Conservation (phyloP, 2,329 filamentous ascomycete genomes). For the Phialophora tarda region DNA sequence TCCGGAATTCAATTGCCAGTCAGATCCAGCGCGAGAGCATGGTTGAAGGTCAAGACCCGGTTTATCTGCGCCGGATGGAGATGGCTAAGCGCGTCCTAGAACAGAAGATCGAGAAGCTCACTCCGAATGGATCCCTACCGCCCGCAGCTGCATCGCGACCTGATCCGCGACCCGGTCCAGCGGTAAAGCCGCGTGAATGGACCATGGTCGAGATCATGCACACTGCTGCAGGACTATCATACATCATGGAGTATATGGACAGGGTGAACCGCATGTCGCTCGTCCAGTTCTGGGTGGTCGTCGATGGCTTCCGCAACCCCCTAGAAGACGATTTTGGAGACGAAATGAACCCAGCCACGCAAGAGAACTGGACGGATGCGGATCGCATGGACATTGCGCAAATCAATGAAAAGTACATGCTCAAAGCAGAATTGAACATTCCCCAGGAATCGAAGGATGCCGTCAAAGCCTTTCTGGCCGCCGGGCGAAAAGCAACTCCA, state of each 20-base stretch:
- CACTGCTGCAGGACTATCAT: constrained; percentile 87
- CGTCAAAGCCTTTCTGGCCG: constrained; percentile 78
- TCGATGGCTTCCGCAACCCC: constrained; percentile 93
- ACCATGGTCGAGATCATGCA: constrained; percentile 84
- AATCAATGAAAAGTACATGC: constrained; percentile 88
- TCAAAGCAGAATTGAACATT: constrained; percentile 79
- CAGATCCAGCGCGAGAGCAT: constrained; percentile 85
- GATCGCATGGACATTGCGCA: constrained; percentile 88
- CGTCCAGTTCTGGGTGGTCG: constrained; percentile 98
- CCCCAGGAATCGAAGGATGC: constrained; percentile 69
- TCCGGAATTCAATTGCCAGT: constrained; percentile 88
- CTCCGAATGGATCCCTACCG: constrained; percentile 61
- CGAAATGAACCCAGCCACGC: constrained; percentile 46
- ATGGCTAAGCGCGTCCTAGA: constrained; percentile 89
- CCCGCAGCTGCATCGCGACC: constrained; percentile 36
- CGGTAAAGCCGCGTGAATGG: constrained; percentile 71
- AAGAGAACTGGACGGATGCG: constrained; percentile 72
- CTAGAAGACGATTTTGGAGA: constrained; percentile 84
- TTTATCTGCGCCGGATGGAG: constrained; percentile 87
- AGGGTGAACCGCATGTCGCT: constrained; percentile 82
- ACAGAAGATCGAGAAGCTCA: constrained; percentile 82
- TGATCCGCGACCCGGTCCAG: constrained; percentile 45
- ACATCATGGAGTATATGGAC: constrained; percentile 99
- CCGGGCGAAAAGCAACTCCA: constrained; percentile 75
- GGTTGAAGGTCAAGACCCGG: constrained; percentile 77